Base-by-base conservation (phyloP, 2,329 filamentous ascomycete genomes). In the Fonsecaea pedrosoi region DNA sequence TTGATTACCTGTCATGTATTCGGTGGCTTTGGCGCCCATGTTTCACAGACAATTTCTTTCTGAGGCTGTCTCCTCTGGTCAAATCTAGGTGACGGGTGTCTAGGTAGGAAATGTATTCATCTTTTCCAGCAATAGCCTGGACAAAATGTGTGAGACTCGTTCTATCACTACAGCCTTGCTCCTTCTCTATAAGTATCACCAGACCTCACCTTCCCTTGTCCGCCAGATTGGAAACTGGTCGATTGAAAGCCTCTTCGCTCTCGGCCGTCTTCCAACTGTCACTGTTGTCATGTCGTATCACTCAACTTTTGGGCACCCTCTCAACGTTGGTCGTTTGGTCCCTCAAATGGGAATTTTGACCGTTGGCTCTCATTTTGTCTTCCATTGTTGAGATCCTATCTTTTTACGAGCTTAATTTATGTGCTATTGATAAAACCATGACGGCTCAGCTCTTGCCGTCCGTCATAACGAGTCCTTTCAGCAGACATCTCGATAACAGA, bases 341-440 rank as follows among this genome's bases (percentile, higher is more conserved):
- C 57, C 66, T 57, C 59, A 50, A 38, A 60, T 67, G 62, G 60
- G 65, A 65, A 66, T 68, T 70, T 68, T 68, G 68, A 68, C 62
- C 65, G 48, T 71, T 71, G 69, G 69, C 65, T 71, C 60, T 66
- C 58, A 57, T 71, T 64, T 69, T 64, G 65, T 61, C 53, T 64
- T 54, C 55, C 62, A 64, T 66, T 15, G 58, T 67, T 66, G 60
- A 58, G 59, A 18, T 54, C 32, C 57, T 67, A 70, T 70, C 57
- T 68, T 59, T 68, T 64, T 65, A 4, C 38, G 48, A 60, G 34
- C 61, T 55, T 59, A 55, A 18, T 42, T 48, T 62, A 60, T 63
- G 42, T 60, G 61, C 60, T 67, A 62, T 70, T 61, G 34, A 35
- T 67, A 25, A 61, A 55, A 62, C 53, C 54, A 71, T 71, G 70